Percentiles rank a stretch among this genome's conserved stretches.
Conservation (phyloP, 2,329 filamentous ascomycete species). For the Aspergillus udagawae region DNA sequence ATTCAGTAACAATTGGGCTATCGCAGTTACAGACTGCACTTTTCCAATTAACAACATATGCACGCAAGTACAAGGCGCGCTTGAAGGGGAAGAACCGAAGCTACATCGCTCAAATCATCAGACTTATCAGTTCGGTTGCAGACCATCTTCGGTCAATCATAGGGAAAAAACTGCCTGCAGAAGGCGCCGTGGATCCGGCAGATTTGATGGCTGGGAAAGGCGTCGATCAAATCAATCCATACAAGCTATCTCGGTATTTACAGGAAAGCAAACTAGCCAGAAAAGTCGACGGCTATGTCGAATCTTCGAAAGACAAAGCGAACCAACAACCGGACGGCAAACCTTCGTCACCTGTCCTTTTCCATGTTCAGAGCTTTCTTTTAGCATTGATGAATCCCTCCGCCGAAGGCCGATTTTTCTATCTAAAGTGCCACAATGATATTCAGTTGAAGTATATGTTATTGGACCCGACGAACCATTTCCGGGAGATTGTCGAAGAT, state of each 20-base stretch:
- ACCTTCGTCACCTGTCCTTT: constrained; percentile 52
- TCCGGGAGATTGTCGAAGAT: constrained; percentile 78
- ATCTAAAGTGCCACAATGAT: constrained; percentile 42
- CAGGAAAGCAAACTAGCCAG: constrained; percentile 88
- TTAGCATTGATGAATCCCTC: constrained; percentile 82
- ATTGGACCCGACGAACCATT: constrained; percentile 86
- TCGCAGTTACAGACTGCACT: constrained; percentile 69
- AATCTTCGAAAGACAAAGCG: constrained; percentile 54
- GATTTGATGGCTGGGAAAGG: constrained; percentile 76
- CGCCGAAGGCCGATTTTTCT: constrained; percentile 60
- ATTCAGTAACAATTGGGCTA: constrained; percentile 73
- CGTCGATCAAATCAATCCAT: constrained; percentile 92
- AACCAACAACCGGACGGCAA: constrained; percentile 25
- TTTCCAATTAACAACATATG: constrained; percentile 73
- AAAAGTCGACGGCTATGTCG: constrained; percentile 87
- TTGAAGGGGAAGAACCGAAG: constrained; percentile 87
- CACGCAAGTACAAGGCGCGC: constrained; percentile 81
- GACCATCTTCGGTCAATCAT: constrained; percentile 60
- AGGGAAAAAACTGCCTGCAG: constrained; percentile 41
- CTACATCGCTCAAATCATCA: constrained; percentile 82
- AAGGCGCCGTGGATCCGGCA: constrained; percentile 67
- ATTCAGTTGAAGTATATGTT: constrained; percentile 77
- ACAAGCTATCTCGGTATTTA: constrained; percentile 81
- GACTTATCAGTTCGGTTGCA: constrained; percentile 74
- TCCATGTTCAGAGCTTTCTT: constrained; percentile 66